Evolutionary conservation across 202 grass and related monocot genomes (phyloP).

Genomic region (Miscanthus sacchariflorus): DNA sequence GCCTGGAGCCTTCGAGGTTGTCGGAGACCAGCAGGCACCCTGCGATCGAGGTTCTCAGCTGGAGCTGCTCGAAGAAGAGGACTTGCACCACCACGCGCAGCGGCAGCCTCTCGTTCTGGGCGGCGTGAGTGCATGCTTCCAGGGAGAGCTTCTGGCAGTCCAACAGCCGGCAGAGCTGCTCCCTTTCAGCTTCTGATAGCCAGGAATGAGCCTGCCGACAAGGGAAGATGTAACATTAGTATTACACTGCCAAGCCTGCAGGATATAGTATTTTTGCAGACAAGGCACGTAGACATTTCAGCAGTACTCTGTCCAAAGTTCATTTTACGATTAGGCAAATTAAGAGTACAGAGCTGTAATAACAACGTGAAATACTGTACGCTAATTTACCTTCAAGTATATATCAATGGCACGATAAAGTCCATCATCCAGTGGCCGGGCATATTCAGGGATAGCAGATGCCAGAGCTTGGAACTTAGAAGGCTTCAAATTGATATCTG

Average conservation of each 20-base stretch:
- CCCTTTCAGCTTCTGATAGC: conserved; percentile 78
- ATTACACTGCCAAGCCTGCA: conserved; percentile 28
- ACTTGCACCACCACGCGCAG: conserved; percentile 89
- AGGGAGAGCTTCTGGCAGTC: conserved; percentile 99
- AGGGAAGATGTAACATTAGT: conserved; percentile 37
- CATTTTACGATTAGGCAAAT: conserved; percentile 11
- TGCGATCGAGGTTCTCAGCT: conserved; percentile 85
- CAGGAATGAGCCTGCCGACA: conserved; percentile 77
- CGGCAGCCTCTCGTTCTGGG: conserved; percentile 94
- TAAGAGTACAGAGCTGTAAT: neutral
- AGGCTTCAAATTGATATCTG: conserved; percentile 91
- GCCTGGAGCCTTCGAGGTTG: conserved; percentile 86
- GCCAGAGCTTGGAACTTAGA: conserved; percentile 85
- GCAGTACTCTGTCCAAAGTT: neutral
- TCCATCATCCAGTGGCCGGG: conserved; percentile 89
- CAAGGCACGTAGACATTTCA: neutral
- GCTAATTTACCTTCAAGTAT: conserved; percentile 78
- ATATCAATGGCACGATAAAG: conserved; percentile 99
- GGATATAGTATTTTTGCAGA: neutral
- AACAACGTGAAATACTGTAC: neutral
- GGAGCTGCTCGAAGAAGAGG: conserved; percentile 98
- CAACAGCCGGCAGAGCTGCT: conserved; percentile 86
- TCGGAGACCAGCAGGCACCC: conserved; percentile 90
- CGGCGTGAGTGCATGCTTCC: conserved; percentile 96
- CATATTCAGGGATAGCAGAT: conserved; percentile 83